A percentile compares a stretch with the other conserved stretches of the same genome.
Evolutionary conservation across 192 early-diverging fungal genomes (phyloP).

Genomic region (Backusella westeae): DNA sequence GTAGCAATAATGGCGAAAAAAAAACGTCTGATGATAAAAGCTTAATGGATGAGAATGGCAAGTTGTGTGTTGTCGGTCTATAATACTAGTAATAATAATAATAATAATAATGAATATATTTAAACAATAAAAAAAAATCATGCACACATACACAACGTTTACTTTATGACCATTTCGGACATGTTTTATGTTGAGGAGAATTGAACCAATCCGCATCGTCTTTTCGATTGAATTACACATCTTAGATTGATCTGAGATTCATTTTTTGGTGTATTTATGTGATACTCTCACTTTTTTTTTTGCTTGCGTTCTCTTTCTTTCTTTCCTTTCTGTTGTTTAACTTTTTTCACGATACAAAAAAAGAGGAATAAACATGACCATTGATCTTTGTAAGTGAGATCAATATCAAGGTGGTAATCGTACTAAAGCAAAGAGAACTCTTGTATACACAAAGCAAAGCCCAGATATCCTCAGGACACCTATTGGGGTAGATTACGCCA

Average conservation of each 20-base stretch:
- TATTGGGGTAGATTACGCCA: conserved; percentile 74
- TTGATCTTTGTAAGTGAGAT: not conserved
- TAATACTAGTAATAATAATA: not conserved
- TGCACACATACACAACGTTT: not conserved
- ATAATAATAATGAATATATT: not conserved
- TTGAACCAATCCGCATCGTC: not conserved
- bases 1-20: not conserved
- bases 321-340: not conserved
- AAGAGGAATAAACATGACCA: not conserved
- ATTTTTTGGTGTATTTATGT: not conserved
- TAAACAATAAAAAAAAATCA: not conserved
- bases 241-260: not conserved
- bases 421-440: not conserved
- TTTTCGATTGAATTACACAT: not conserved
- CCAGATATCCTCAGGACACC: conserved; percentile 62
- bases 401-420: not conserved
- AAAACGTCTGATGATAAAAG: conserved; percentile 8
- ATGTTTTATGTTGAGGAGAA: not conserved
- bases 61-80: conserved; percentile 3
- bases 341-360: not conserved
- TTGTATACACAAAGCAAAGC: conserved; percentile 38
- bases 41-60: conserved; percentile 11
- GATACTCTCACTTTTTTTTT: not conserved
- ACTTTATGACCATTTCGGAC: too few relatives aligned
- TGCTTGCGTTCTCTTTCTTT: not conserved